These are phyloP conservation scores for Fraxinus platypoda DNA, from an alignment of 305 asterid genomes.

Conservation along the genomic window DNA sequence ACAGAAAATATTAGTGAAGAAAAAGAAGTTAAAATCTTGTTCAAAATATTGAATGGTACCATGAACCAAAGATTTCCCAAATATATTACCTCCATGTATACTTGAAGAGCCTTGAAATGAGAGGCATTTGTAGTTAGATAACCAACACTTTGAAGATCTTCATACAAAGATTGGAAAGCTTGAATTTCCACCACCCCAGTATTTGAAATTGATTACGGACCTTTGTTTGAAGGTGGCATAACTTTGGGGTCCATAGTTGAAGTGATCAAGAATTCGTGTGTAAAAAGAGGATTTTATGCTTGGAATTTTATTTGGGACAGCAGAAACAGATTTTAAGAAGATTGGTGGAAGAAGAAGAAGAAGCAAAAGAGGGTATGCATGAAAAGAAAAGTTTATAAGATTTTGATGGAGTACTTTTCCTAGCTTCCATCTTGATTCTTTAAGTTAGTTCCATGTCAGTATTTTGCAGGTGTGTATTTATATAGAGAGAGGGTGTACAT, in stretches of 20 bases:
- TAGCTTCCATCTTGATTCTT: not conserved
- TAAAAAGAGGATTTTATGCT: constrained; percentile 30
- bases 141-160: constrained; percentile 32
- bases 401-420: not conserved
- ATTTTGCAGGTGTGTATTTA: not conserved
- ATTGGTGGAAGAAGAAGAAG: not conserved
- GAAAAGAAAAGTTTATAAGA: not conserved
- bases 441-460: not conserved
- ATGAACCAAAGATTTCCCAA: not conserved
- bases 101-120: constrained; percentile 55
- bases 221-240: constrained; percentile 57
- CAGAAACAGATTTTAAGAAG: constrained; percentile 17
- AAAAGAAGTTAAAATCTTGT: too few relatives aligned
- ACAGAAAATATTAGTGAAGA: too few relatives aligned
- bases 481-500: not conserved
- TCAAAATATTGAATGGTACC: not conserved
- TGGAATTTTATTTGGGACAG: constrained; percentile 21
- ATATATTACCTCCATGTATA: constrained; percentile 54
- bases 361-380: not conserved
- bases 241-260: constrained; percentile 54
- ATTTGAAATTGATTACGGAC: constrained; percentile 41
- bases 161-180: constrained; percentile 55
- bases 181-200: constrained; percentile 57
- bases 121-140: constrained; percentile 58
- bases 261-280: constrained; percentile 69